A percentile compares a stretch with the other conserved stretches of the same genome.
phyloP scores from a whole-genome alignment of 1,284 basidiomycete species.

The Cryptococcus neoformans region DNA sequence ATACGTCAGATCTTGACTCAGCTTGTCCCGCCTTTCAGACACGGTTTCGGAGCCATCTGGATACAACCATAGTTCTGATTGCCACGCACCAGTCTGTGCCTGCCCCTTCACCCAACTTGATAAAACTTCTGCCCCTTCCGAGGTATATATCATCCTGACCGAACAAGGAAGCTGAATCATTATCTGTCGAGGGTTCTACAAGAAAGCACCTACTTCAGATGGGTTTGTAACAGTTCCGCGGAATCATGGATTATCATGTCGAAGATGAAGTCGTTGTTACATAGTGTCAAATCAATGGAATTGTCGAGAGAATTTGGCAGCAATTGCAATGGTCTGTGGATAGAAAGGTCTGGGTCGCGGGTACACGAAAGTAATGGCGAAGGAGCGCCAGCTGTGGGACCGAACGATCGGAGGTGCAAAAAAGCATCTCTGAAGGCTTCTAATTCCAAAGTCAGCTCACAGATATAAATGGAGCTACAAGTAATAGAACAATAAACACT shows the following conservation, averaged over 20 bases:
- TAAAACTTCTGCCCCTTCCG: slow-evolving; percentile 69
- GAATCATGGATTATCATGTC: slow-evolving; percentile 23
- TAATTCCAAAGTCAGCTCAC: slow-evolving; percentile 15
- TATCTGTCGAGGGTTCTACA: slow-evolving; percentile 21
- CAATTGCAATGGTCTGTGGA: too few species aligned
- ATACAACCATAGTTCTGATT: neutral
- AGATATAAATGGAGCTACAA: slow-evolving; percentile 18
- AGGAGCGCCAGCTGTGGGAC: too few species aligned
- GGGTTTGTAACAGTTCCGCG: slow-evolving; percentile 72
- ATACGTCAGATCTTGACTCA: slow-evolving; percentile 75
- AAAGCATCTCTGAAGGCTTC: slow-evolving; percentile 12
- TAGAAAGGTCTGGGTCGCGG: too few species aligned
- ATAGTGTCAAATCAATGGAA: too few species aligned
- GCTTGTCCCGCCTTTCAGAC: slow-evolving; percentile 74
- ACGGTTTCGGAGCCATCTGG: neutral
- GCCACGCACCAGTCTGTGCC: neutral
- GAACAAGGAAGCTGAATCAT: neutral
- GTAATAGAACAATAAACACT: slow-evolving; percentile 26
- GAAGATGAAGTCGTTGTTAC: neutral
- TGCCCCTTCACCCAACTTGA: slow-evolving; percentile 66
- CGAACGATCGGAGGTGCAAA: slow-evolving; percentile 7
- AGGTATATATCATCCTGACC: slow-evolving; percentile 41
- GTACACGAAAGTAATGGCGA: too few species aligned
- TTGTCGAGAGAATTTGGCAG: too few species aligned
- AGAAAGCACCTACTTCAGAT: slow-evolving; percentile 64